These are phyloP conservation scores for Paxillus ammoniavirescens DNA, from an alignment of 768 basidiomycete genomes.

Conservation along the genomic window DNA sequence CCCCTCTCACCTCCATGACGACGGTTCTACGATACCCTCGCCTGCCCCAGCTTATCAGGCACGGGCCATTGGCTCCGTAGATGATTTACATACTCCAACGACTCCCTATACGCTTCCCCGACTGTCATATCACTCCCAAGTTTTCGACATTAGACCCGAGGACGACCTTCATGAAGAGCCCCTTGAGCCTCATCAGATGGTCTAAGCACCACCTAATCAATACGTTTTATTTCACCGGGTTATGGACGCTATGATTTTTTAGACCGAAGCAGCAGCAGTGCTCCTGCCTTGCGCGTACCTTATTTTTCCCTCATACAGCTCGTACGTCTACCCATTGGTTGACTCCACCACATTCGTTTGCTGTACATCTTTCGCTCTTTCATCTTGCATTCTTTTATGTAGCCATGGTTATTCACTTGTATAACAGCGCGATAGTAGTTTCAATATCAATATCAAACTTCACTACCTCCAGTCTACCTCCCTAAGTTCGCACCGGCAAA, in stretches of 20 bases:
- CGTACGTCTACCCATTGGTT: neutral
- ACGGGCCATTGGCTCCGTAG: neutral
- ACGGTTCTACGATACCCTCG: neutral
- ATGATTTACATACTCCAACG: neutral
- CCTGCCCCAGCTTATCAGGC: constrained; percentile 2
- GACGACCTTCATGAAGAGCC: neutral
- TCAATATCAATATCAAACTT: no score
- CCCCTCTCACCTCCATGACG: neutral
- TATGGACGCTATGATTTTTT: no score
- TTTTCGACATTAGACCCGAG: neutral
- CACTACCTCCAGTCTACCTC: no score
- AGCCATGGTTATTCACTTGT: no score
- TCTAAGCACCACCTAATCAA: neutral
- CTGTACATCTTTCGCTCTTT: neutral
- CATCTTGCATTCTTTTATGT: neutral
- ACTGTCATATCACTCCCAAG: neutral
- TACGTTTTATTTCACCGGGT: neutral
- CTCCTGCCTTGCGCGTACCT: neutral
- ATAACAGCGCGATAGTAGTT: no score
- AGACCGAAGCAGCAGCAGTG: neutral
- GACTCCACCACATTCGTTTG: neutral
- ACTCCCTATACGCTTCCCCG: neutral
- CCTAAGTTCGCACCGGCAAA: no score
- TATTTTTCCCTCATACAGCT: neutral
- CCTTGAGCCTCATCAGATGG: neutral